phyloP scores from a whole-genome alignment of 148 eudicot species.

The Silene conica region DNA sequence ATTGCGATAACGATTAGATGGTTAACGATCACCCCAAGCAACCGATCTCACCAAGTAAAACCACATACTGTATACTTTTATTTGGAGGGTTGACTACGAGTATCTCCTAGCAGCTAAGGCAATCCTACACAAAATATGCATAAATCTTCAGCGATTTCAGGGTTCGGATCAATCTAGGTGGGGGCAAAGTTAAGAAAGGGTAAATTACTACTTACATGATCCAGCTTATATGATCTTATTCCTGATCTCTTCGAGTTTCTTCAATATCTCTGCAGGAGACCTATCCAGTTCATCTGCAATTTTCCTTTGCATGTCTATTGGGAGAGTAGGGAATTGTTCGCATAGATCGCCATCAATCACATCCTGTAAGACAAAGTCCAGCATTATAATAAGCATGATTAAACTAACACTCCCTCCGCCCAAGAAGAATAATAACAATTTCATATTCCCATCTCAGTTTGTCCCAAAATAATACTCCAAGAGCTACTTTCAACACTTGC shows the following conservation, averaged over 20 bases:
- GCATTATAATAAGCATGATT: not conserved
- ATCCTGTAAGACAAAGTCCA: conserved; percentile 51
- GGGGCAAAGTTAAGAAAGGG: not conserved
- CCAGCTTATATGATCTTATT: conserved; percentile 70
- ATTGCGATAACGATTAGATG: no score
- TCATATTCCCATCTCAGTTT: not conserved
- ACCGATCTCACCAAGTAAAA: no score
- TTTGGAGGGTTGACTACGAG: no score
- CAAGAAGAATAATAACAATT: not conserved
- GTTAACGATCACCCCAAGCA: no score
- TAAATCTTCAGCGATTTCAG: not conserved
- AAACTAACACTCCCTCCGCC: not conserved
- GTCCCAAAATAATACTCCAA: not conserved
- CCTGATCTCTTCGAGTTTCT: conserved; percentile 91
- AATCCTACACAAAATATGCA: not conserved
- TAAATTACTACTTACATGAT: conserved; percentile 4
- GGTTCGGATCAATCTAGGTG: not conserved
- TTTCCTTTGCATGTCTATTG: conserved; percentile 92
- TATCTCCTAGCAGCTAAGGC: no score
- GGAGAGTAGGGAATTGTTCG: conserved; percentile 89
- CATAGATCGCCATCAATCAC: conserved; percentile 97
- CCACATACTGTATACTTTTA: no score
- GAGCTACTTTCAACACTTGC: not conserved
- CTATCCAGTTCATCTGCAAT: conserved; percentile 97
- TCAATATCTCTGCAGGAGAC: conserved; percentile 88